A percentile compares a stretch with the other conserved stretches of the same genome.
Evolutionary conservation across 2,329 filamentous ascomycete genomes (phyloP).

Genomic region (Colletotrichum cuscutae): DNA sequence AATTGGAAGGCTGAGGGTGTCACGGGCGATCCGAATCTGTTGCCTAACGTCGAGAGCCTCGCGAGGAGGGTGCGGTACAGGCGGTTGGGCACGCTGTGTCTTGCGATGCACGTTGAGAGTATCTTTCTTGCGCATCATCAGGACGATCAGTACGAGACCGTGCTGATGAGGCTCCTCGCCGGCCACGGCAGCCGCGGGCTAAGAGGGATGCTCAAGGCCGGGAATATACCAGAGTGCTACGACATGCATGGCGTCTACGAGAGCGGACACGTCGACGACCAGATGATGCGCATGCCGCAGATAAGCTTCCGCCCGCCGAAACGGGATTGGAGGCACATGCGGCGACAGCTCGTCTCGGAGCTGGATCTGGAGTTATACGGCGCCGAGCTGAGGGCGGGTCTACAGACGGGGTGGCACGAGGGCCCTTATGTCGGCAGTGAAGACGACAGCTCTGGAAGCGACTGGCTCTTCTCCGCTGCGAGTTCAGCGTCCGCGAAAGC

Average conservation of each 20-base stretch:
- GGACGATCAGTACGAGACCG: slow-evolving; percentile 92
- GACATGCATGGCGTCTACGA: slow-evolving; percentile 77
- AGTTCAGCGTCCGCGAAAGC: slow-evolving; percentile 31
- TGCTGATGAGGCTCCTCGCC: slow-evolving; percentile 79
- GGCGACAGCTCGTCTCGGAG: slow-evolving; percentile 33
- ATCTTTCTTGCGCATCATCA: slow-evolving; percentile 87
- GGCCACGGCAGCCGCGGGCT: slow-evolving; percentile 78
- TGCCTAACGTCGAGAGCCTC: slow-evolving; percentile 78
- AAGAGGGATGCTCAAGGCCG: slow-evolving; percentile 71
- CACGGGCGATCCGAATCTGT: slow-evolving; percentile 42
- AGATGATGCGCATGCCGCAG: slow-evolving; percentile 46
- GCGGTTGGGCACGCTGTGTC: slow-evolving; percentile 71
- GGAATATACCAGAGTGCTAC: slow-evolving; percentile 85
- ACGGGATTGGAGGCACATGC: slow-evolving; percentile 38
- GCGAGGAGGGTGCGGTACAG: slow-evolving; percentile 82
- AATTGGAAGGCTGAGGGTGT: slow-evolving; percentile 58
- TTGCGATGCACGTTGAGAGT: slow-evolving; percentile 59
- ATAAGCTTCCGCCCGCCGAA: slow-evolving; percentile 49
- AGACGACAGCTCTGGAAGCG: slow-evolving; percentile 9
- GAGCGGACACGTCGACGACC: slow-evolving; percentile 68
- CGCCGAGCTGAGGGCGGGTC: slow-evolving; percentile 28
- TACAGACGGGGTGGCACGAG: slow-evolving; percentile 32
- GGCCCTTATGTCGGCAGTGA: slow-evolving; percentile 37
- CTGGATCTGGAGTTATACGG: slow-evolving; percentile 43
- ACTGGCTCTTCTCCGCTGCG: slow-evolving; percentile 22